phyloP scores from a whole-genome alignment of 2,329 filamentous ascomycete species.

The Fusarium burgessii region DNA sequence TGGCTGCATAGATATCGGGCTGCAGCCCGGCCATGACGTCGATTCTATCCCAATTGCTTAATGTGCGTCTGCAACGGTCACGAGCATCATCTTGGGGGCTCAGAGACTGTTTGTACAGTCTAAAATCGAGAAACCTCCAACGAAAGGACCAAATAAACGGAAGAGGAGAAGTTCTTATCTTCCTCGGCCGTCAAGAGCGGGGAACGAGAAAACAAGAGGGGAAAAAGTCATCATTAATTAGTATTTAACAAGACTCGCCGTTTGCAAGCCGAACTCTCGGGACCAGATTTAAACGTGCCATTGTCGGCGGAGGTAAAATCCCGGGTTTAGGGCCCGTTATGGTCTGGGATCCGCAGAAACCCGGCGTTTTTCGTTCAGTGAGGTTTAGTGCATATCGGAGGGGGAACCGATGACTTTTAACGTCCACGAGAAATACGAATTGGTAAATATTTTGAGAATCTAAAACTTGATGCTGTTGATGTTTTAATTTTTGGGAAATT shows the following conservation, averaged over 20 bases:
- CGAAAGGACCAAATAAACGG: neutral
- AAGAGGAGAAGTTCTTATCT: neutral
- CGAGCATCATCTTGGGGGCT: slow-evolving; percentile 3
- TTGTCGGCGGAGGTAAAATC: slow-evolving; percentile 13
- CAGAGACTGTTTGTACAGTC: neutral
- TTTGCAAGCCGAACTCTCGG: neutral
- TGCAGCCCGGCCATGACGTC: slow-evolving; percentile 40
- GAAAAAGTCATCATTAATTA: neutral
- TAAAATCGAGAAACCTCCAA: neutral
- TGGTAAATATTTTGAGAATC: neutral
- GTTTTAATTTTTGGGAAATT: rapidly evolving
- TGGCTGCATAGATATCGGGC: slow-evolving; percentile 34
- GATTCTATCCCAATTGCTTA: neutral
- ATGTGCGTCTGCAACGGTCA: neutral
- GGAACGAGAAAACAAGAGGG: slow-evolving; percentile 6
- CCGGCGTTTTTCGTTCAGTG: neutral
- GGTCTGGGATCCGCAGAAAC: slow-evolving; percentile 3
- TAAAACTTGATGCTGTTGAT: neutral
- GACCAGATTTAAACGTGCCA: slow-evolving; percentile 3
- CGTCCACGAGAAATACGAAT: neutral
- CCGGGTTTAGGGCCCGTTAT: slow-evolving; percentile 4
- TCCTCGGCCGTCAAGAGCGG: neutral
- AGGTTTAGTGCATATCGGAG: slow-evolving; percentile 9
- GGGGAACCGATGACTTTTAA: neutral
- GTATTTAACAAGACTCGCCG: neutral